Percentiles rank a stretch among this genome's conserved stretches.
Conservation (phyloP, 2,329 filamentous ascomycete species). For the Verticillium zaregamsianum region DNA sequence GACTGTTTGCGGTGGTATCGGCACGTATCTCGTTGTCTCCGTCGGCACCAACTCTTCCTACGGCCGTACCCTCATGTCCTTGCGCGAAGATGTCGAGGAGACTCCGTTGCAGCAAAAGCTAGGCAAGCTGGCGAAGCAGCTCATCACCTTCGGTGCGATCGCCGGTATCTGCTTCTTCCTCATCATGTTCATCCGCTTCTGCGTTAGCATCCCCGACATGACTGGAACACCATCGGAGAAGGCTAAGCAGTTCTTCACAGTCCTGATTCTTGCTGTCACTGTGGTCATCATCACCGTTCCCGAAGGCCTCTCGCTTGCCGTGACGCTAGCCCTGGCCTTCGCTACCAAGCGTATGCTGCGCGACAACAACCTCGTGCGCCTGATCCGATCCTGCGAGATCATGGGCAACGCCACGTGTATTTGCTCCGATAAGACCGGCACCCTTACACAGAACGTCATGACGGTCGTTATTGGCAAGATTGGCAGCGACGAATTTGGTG, state of each 20-base stretch:
- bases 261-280: constrained; percentile 55
- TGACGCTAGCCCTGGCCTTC: constrained; percentile 58
- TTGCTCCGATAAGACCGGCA: constrained; percentile 64
- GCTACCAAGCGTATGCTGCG: constrained; percentile 59
- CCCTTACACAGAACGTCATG: constrained; percentile 61
- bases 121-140: constrained; percentile 73
- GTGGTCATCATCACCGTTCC: constrained; percentile 57
- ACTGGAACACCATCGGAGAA: constrained; percentile 36
- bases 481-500: constrained; percentile 37
- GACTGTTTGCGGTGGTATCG: constrained; percentile 72
- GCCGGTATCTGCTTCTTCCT: constrained; percentile 38
- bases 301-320: constrained; percentile 58
- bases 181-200: constrained; percentile 34
- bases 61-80: constrained; percentile 73
- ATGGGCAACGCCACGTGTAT: constrained; percentile 63
- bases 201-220: constrained; percentile 24
- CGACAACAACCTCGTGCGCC: constrained; percentile 58
- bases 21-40: constrained; percentile 71
- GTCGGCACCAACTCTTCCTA: constrained; percentile 71
- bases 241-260: constrained; percentile 51
- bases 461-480: constrained; percentile 54
- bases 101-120: constrained; percentile 76
- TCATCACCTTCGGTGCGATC: constrained; percentile 40
- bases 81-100: constrained; percentile 71
- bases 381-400: constrained; percentile 56